phyloP scores from a whole-genome alignment of 73 alveolate species.

The Paramecium biaurelia region DNA sequence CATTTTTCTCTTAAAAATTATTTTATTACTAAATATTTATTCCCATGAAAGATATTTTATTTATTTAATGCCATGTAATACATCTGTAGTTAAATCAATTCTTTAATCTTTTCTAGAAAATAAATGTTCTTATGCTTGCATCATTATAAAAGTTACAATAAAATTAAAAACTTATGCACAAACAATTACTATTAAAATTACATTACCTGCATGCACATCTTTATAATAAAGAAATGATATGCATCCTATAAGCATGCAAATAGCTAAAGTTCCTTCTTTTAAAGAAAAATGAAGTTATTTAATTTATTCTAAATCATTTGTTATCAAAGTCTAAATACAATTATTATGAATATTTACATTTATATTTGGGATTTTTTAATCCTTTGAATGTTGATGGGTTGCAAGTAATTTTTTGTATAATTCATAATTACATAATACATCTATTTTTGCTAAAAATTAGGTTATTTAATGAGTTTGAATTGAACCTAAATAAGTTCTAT shows the following conservation, averaged over 20 bases:
- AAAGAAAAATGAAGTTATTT: not conserved
- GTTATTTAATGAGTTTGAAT: not conserved
- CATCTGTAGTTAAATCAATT: constrained; percentile 7
- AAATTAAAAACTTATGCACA: not conserved
- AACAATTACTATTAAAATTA: not conserved
- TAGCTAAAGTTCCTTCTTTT: not conserved
- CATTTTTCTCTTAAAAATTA: not conserved
- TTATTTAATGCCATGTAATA: constrained; percentile 55
- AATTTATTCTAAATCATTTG: not conserved
- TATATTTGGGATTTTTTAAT: not conserved
- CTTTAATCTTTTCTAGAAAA: not conserved
- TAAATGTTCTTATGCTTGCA: not conserved
- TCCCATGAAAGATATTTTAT: constrained; percentile 59
- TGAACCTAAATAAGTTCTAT: not conserved
- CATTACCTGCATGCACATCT: constrained; percentile 24
- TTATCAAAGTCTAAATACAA: not conserved
- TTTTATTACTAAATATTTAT: constrained; percentile 20
- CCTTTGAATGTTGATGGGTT: not conserved
- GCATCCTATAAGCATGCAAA: not conserved
- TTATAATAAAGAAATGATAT: not conserved
- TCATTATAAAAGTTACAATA: not conserved
- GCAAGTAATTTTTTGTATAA: not conserved
- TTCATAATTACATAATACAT: not conserved
- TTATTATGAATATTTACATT: not conserved
- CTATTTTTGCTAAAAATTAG: not conserved